Evolutionary conservation across 2,329 filamentous ascomycete genomes (phyloP).

Genomic region (Cordyceps pruinosa): DNA sequence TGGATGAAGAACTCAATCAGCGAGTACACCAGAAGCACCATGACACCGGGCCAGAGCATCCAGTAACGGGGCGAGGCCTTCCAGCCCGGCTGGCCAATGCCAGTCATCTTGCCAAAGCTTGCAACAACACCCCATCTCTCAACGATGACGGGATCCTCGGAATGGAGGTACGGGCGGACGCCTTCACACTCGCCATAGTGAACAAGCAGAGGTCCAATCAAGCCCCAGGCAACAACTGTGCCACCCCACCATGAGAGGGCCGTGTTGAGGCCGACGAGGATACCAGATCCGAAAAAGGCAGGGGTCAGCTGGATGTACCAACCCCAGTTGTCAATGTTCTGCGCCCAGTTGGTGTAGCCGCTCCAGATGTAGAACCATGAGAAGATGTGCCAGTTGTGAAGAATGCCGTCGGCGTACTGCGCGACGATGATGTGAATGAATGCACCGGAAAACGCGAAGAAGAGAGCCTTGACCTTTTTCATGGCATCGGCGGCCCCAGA

Average conservation of each 20-base stretch:
- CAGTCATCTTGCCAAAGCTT: constrained; percentile 26
- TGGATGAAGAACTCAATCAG: constrained; percentile 36
- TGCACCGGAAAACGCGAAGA: constrained; percentile 42
- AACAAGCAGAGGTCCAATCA: constrained; percentile 41
- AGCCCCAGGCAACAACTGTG: constrained; percentile 46
- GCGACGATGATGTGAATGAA: constrained; percentile 48
- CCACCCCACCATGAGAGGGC: constrained; percentile 52
- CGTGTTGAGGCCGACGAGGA: constrained; percentile 46
- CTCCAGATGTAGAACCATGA: constrained; percentile 50
- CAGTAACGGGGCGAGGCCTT: constrained; percentile 34
- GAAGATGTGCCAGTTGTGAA: constrained; percentile 53
- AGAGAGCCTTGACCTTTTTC: constrained; percentile 50
- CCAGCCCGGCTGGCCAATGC: constrained; percentile 22
- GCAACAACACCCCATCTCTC: constrained; percentile 24
- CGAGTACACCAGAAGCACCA: constrained; percentile 36
- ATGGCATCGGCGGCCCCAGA: constrained; percentile 45
- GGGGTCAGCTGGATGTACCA: constrained; percentile 55
- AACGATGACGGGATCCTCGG: constrained; percentile 17
- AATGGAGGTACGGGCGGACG: constrained; percentile 19
- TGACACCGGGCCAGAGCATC: constrained; percentile 38
- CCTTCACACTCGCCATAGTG: constrained; percentile 48
- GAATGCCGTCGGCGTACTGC: constrained; percentile 52
- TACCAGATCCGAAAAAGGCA: constrained; percentile 52
- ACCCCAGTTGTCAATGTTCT: constrained; percentile 53
- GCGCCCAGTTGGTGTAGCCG: constrained; percentile 41